Evolutionary conservation across 2,329 filamentous ascomycete species (phyloP).

Genomic region (Fusarium chlamydosporum): DNA sequence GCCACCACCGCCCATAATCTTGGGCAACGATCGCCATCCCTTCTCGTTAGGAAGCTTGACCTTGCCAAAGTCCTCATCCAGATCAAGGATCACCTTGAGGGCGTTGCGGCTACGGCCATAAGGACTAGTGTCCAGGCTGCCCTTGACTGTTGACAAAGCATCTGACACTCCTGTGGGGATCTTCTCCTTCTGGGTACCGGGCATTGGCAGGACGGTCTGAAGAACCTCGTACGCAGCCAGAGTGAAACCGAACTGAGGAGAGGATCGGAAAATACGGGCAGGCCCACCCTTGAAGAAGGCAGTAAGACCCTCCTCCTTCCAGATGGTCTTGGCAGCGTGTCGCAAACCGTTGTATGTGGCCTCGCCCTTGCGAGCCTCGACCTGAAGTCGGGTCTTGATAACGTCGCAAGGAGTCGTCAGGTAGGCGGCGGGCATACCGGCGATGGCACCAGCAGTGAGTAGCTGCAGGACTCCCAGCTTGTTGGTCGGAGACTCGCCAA

Average conservation of each 20-base stretch:
- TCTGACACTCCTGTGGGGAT: constrained; percentile 73
- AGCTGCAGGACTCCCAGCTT: constrained; percentile 92
- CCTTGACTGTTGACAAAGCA: constrained; percentile 65
- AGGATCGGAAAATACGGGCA: constrained; percentile 93
- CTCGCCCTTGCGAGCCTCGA: constrained; percentile 97
- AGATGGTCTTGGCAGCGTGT: constrained; percentile 87
- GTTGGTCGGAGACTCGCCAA: constrained; percentile 89
- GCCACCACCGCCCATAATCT: constrained; percentile 62
- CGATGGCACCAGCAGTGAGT: constrained; percentile 93
- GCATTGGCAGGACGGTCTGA: constrained; percentile 80
- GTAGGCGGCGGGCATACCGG: constrained; percentile 92
- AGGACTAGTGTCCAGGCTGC: constrained; percentile 61
- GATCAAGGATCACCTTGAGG: constrained; percentile 93
- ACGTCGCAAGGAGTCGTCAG: constrained; percentile 98
- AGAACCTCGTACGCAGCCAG: constrained; percentile 95
- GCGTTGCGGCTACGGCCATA: constrained; percentile 83
- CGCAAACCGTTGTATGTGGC: constrained; percentile 87
- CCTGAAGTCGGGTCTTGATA: constrained; percentile 98
- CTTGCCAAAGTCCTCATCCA: constrained; percentile 93
- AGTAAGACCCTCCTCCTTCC: constrained; percentile 90
- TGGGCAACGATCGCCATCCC: constrained; percentile 68
- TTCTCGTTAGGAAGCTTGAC: constrained; percentile 71
- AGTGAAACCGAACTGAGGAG: constrained; percentile 98
- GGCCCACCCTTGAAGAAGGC: constrained; percentile 99
- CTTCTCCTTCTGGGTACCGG: constrained; percentile 71